Evolutionary conservation across 1,284 basidiomycete species (phyloP).

Genomic region (Wolfiporia cocos): DNA sequence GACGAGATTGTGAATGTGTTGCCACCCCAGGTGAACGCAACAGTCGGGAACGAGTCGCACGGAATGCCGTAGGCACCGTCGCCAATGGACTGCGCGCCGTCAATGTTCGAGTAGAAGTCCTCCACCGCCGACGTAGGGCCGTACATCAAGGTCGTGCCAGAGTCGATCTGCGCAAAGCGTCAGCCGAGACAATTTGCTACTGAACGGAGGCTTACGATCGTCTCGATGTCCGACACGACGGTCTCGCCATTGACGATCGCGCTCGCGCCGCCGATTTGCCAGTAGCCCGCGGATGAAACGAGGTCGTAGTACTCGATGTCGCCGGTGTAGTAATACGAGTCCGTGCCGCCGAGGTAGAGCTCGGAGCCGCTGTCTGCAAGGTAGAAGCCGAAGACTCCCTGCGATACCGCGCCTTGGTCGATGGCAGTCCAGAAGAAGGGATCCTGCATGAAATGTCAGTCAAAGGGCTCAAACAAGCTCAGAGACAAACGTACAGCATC

Average conservation of each 20-base stretch:
- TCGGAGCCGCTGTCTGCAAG: slow-evolving; percentile 38
- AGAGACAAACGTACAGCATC: too few relatives aligned
- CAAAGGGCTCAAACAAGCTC: too few relatives aligned
- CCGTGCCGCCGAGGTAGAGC: slow-evolving; percentile 52
- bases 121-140: slow-evolving; percentile 37
- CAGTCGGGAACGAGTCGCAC: slow-evolving; percentile 28
- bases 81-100: slow-evolving; percentile 30
- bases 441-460: too few relatives aligned
- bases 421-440: slow-evolving; percentile 42
- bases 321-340: slow-evolving; percentile 33
- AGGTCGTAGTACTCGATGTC: slow-evolving; percentile 17
- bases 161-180: too few relatives aligned
- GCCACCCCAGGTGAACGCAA: slow-evolving; percentile 36
- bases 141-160: slow-evolving; percentile 43
- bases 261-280: slow-evolving; percentile 33
- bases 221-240: slow-evolving; percentile 19
- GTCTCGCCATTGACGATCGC: slow-evolving; percentile 24
- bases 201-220: too few relatives aligned
- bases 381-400: slow-evolving; percentile 50
- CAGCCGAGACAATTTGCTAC: too few relatives aligned
- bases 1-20: slow-evolving; percentile 31
- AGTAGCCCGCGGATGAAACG: slow-evolving; percentile 21
- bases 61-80: slow-evolving; percentile 34
- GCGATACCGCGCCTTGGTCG: slow-evolving; percentile 27
- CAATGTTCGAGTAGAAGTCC: slow-evolving; percentile 36